Base-by-base conservation (phyloP, 2,329 filamentous ascomycete species). In the Aspergillus alliaceus region DNA sequence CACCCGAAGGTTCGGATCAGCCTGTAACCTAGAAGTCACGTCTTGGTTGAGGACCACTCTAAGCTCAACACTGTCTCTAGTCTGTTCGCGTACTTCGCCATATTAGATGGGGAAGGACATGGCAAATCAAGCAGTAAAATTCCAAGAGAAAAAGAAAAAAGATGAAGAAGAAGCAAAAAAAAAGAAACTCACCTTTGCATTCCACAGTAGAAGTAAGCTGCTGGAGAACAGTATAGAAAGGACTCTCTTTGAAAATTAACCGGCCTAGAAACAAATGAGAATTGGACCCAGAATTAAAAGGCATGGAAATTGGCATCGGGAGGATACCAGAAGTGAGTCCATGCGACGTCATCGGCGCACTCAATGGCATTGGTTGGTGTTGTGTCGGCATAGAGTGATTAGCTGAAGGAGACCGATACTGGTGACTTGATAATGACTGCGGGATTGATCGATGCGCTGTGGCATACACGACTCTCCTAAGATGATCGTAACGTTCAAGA, bases 211-310 rank as follows among this genome's bases (percentile, higher is more conserved):
- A 77, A 5, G 90, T 85, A 6, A 97, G 75, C 27, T 85, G 82
- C 54, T 85, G 80, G 46, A 87, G 72, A 31, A 93, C 80, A 11
- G 84, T 84, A 69, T 93, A 97, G 73, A 97, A 99, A 0, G 95
- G 93, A 67, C 91, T 96, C 4, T 86, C 74, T 68, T 90, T 93
- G 77, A 90, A 90, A 49, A 74, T 76, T 48, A 84, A 72, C 47
- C 72, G 75, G 54, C 73, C 79, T 80, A 61, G 31, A 59, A 46
- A 51, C 81, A 82, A 11, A 72, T 69, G 35, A 66, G 64, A 53
- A 18, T 57, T 40, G 34, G 25, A 1, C 48, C 44, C 47, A 48
- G 22, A 50, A 35, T 49, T 44, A 27, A 42, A 40, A 52, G 14
- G 37, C 37, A 48, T 51, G 24, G 42, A 48, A 8, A 40, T 35